Evolutionary conservation across 352 stramenopile species (phyloP), one percentile per base, ranked within the genome.

Genomic region (Pythium aphanidermatum): DNA sequence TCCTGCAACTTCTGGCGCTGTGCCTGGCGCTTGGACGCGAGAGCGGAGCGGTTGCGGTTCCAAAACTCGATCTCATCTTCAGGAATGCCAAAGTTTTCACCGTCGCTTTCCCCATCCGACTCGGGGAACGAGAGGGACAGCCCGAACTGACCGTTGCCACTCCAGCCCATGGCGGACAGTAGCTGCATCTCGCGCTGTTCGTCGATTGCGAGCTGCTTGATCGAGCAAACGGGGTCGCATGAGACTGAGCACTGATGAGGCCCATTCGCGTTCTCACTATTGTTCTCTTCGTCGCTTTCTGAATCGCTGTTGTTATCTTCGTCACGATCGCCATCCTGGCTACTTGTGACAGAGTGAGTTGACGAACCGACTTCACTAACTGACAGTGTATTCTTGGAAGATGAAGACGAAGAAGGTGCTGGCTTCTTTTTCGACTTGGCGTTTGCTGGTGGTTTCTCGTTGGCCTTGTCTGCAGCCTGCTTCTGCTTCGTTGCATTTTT

Each of bases 51-150:
- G 54, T 93, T 93, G 36, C 83, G 70, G 58, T 93, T 88, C 81
- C 81, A 93, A 29, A 86, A 87, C 34, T 72, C 71, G 45, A 93
- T 90, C 45, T 93, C 81, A 43, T 87, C 74, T 62, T 91, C 77
- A 1, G 81, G 77, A 41, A 93, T 93, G 24, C 77, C 74, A 23
- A 86, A 64, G 31, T 89, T 76, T 32, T 87, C 77, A 33, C 89
- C 79, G 44, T 91, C 78, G 34, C 70, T 82, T 39, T 87, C 74
- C 14, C 70, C 73, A 42, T 91, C 76, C 23, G 83, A 65, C 35
- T 90, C 77, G 2, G 70, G 80, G 16, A 82, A 65, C 10, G 74
- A 81, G n/a, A n/a, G n/a, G n/a, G n/a, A n/a, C 21, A 70, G 68
- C 14, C 60, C 65, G 38, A 79, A 79, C 50, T 77, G 72, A 45